These are phyloP conservation scores for Calonectria honghensis DNA, from an alignment of 2,329 filamentous ascomycete genomes.

Conservation along the genomic window DNA sequence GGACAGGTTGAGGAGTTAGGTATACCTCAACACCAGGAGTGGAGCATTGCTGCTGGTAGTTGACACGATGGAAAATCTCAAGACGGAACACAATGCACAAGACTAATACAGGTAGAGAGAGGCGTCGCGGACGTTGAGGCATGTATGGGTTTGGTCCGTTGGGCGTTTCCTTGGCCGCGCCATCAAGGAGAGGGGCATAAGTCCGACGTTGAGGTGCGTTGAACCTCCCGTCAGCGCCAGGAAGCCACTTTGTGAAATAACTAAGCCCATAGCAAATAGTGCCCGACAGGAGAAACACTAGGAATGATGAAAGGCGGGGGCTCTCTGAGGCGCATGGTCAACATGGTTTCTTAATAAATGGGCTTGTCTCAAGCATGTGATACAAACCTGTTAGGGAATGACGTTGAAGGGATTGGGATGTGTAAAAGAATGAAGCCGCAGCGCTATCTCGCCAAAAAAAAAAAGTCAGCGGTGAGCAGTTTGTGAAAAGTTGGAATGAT, in stretches of 20 bases:
- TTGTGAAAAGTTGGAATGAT: background rate
- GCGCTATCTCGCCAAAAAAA: conserved; percentile 59
- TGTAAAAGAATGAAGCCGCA: conserved; percentile 68
- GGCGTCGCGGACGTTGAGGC: conserved; percentile 68
- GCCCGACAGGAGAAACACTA: conserved; percentile 69
- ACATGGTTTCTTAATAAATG: conserved; percentile 13
- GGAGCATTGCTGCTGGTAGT: conserved; percentile 70
- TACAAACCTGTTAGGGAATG: conserved; percentile 69
- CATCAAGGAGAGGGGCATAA: conserved; percentile 47
- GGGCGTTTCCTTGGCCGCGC: conserved; percentile 52
- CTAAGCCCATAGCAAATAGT: conserved; percentile 64
- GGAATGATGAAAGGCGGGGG: conserved; percentile 68
- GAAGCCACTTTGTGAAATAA: conserved; percentile 66
- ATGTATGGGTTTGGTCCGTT: conserved; percentile 60
- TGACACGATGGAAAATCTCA: conserved; percentile 68
- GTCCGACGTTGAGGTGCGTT: conserved; percentile 51
- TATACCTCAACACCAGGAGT: conserved; percentile 69
- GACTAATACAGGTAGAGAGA: conserved; percentile 66
- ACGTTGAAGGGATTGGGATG: conserved; percentile 66
- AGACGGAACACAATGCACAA: conserved; percentile 67
- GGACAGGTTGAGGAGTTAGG: background rate
- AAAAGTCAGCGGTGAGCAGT: conserved; percentile 11
- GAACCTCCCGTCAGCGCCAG: conserved; percentile 69
- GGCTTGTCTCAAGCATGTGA: conserved; percentile 5
- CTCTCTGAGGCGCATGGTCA: conserved; percentile 62